Evolutionary conservation across 2,329 filamentous ascomycete genomes (phyloP).

Genomic region (Ceratocystis colombiana): DNA sequence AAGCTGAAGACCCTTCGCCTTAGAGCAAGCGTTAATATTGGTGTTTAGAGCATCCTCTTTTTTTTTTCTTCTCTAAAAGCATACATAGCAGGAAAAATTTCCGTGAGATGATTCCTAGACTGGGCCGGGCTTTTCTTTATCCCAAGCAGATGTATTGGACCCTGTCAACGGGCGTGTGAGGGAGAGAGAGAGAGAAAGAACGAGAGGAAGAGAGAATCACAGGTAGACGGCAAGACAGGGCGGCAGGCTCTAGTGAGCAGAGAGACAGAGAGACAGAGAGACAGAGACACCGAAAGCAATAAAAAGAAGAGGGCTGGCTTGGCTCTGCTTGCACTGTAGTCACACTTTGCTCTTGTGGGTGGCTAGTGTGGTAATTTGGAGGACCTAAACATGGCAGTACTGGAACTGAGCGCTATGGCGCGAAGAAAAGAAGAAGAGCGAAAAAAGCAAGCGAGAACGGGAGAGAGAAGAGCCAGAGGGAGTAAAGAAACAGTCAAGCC

Average conservation of each 20-base stretch:
- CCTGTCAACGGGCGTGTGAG: neutral
- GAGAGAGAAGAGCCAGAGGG: neutral
- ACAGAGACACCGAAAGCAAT: neutral
- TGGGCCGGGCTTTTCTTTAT: neutral
- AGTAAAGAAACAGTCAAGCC: neutral
- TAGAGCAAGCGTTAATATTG: neutral
- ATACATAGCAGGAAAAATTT: neutral
- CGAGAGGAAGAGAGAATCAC: neutral
- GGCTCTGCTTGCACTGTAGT: neutral
- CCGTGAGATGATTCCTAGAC: neutral
- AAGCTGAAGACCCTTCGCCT: neutral
- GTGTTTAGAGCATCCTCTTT: neutral
- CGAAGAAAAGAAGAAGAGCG: neutral
- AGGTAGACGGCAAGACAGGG: neutral
- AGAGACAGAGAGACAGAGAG: neutral
- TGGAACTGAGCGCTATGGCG: neutral
- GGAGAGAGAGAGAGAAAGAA: neutral
- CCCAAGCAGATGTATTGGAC: neutral
- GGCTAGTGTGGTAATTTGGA: neutral
- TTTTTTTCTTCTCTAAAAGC: no score
- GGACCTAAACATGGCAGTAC: no score
- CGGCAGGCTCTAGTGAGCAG: neutral
- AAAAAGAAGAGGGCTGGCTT: constrained; percentile 5
- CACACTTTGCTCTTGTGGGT: neutral
- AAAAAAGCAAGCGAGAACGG: neutral